Evolutionary conservation across 2,329 filamentous ascomycete species (phyloP), one percentile per base, ranked within the genome.

Genomic region (Scleromitrula shiraiana): DNA sequence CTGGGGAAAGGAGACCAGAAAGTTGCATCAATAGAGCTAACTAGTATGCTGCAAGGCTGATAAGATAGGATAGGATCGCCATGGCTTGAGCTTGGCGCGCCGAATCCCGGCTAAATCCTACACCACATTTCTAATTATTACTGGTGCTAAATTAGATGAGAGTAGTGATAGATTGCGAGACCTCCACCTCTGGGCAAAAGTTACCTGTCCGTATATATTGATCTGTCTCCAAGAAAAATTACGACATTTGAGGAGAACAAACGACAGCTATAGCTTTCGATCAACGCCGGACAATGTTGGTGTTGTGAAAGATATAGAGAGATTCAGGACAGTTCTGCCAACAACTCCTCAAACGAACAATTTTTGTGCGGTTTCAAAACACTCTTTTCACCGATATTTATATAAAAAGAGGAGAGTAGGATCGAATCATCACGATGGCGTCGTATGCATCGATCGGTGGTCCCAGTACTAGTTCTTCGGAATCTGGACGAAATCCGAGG

Each of bases 361-460:
- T n/a, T n/a, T n/a, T n/a, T n/a, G n/a, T n/a, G n/a, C n/a, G n/a
- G n/a, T n/a, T n/a, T n/a, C n/a, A n/a, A n/a, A n/a, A n/a, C n/a
- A n/a, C n/a, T n/a, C n/a, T n/a, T n/a, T n/a, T 17, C 43, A 29
- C 24, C 35, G 35, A 46, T n/a, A n/a, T n/a, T n/a, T n/a, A n/a
- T n/a, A n/a, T n/a, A 20, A 14, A 37, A 22, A 9, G 20, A 36
- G 14, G 12, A 20, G 35, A 30, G 33, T 23, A 27, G 6, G 19
- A n/a, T 7, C 23, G 17, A 32, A 10, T 10, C 14, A 17, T 12
- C n/a, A 40, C 48, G 15, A 62, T 62, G 61, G 53, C 47, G 36
- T 59, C 56, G 14, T 64, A 64, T 38, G 58, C 56, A 32, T 46
- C 59, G 3, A 56, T 62, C 12, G 51, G 50, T 32, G 49, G 47